Base-by-base conservation (phyloP, 2,329 filamentous ascomycete genomes). In the Atkinsonella texensis region DNA sequence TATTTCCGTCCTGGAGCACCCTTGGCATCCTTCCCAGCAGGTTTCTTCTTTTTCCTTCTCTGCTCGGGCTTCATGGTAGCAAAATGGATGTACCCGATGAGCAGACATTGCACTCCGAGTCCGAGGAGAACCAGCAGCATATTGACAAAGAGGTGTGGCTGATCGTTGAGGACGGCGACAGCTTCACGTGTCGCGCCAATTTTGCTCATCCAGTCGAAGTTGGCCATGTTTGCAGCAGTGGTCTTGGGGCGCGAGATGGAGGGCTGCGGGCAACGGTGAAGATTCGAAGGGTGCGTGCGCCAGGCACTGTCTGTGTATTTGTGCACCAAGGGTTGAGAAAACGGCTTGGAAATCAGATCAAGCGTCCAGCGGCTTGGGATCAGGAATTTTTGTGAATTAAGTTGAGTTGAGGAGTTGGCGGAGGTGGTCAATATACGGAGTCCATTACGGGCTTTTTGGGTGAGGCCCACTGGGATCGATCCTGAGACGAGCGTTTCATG, bases 51-150 rank as follows among this genome's bases (percentile, higher is more conserved):
- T 61, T 70, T 71, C 64, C 76, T 77, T 62, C 69, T 75, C 64
- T 82, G 79, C 60, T 79, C 76, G 15, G 78, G 78, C 68, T 81
- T 82, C 67, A 79, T 55, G 18, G 79, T 82, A 53, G 76, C 77
- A 60, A 69, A 74, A 65, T 80, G 76, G 60, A 81, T 81, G 66
- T 73, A 80, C 74, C 74, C 80, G 50, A 77, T 64, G 47, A 81
- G 65, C 10, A 70, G 59, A 52, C 63, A 63, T 57, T 80, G 68
- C 9, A 74, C 60, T 54, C 69, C 69, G 48, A 80, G 58, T 54
- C 66, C 67, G 60, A 78, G 60, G 52, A 81, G 68, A 53, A 77
- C 76, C 61, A 79, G 63, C 56, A 81, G 56, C 54, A 82, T 74
- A 55, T 76, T 74, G 56, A 71, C 76, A 67, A 81, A 80, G 50